phyloP scores from a whole-genome alignment of 768 basidiomycete genomes.

The Pleurotus ostreatus region DNA sequence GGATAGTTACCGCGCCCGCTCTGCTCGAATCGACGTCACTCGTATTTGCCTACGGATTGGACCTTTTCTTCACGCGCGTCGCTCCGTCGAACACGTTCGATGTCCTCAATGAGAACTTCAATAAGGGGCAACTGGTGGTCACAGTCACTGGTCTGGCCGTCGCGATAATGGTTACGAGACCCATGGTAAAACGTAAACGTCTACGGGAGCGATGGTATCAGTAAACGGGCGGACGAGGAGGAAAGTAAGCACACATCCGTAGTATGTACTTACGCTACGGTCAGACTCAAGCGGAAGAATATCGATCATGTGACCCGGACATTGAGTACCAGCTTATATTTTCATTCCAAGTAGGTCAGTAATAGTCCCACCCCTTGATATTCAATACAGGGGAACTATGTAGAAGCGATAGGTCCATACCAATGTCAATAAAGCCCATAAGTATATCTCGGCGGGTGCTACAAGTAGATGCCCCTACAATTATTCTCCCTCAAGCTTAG shows the following conservation, averaged over 20 bases:
- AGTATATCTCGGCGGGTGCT: too few species aligned
- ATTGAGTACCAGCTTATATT: too few species aligned
- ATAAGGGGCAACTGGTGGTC: slow-evolving; percentile 85
- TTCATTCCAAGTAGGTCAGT: too few species aligned
- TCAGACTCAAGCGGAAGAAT: neutral
- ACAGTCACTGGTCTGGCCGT: slow-evolving; percentile 68
- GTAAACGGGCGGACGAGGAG: slow-evolving; percentile 16
- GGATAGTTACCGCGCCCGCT: slow-evolving; percentile 76
- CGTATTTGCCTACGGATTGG: slow-evolving; percentile 81
- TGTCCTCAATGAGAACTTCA: slow-evolving; percentile 87
- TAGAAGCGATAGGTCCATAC: too few species aligned
- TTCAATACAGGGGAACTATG: too few species aligned
- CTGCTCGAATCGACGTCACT: slow-evolving; percentile 90
- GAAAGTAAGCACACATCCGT: neutral
- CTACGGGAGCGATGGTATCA: slow-evolving; percentile 74
- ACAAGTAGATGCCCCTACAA: too few species aligned
- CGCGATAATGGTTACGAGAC: slow-evolving; percentile 79
- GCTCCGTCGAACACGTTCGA: slow-evolving; percentile 91
- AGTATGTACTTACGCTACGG: neutral
- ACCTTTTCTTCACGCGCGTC: slow-evolving; percentile 83
- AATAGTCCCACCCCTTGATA: too few species aligned
- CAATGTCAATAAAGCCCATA: too few species aligned
- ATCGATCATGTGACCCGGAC: neutral
- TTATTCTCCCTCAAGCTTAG: too few species aligned
- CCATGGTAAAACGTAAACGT: slow-evolving; percentile 71